Evolutionary conservation across 108 stramenopile species (phyloP), one percentile per base, ranked within the genome.

Genomic region (Aureococcus anophagefferens): DNA sequence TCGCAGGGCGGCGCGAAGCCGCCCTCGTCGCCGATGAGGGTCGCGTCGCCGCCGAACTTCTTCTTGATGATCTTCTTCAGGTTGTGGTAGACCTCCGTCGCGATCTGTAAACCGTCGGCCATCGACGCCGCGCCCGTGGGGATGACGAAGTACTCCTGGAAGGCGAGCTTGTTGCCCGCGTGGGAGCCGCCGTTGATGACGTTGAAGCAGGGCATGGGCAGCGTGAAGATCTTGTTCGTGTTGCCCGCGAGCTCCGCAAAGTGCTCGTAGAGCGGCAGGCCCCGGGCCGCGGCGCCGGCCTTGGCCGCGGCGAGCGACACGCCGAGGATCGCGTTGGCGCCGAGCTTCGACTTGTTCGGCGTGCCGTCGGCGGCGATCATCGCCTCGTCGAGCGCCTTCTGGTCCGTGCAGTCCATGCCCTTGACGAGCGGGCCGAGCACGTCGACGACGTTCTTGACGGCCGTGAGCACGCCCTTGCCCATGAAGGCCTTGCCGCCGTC

Each of bases 141-240:
- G 78, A 99, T 93, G 83, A 99, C 91, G 80, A 99, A 96, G 91
- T 96, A 99, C 84, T 99, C 98, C 82, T 99, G 96, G 81, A 99
- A 98, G 32, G 98, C 94, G 46, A 98, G 87, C 75, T 83, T 89
- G 87, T 99, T 99, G 69, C 98, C 98, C 37, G 98, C 98, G 77
- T 99, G 98, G 72, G 89, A 88, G 62, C 98, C 98, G 67, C 98
- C 98, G 79, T 99, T 99, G 87, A 99, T 99, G 30, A 99, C 98
- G 84, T 99, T 99, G 92, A 99, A 99, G 77, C 96, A 93, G 30
- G 98, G 98, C 65, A 99, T 95, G 32, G 98, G 98, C 66, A 99
- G 81, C 74, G 89, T 89, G 72, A 91, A 86, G 31, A 88, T 89
- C 44, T 83, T 87, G 64, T 9, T 11, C 76, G 89, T 85, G 86